phyloP scores from a whole-genome alignment of 2,329 filamentous ascomycete genomes.

The Diplodia mutila region DNA sequence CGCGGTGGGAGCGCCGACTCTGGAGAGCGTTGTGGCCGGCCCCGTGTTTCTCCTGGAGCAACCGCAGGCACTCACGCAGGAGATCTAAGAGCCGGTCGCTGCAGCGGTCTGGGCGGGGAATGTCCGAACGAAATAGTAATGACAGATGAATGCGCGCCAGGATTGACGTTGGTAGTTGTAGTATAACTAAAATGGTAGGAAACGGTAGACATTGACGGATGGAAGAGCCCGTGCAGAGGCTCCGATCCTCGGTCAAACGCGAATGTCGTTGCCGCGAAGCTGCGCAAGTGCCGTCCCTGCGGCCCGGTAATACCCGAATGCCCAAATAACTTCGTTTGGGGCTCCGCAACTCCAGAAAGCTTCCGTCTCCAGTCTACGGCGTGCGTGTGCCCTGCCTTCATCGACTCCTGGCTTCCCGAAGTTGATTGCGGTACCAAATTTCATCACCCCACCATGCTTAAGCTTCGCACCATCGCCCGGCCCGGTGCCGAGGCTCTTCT shows the following conservation, averaged over 20 bases:
- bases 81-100: not conserved
- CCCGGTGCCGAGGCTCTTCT: constrained; percentile 42
- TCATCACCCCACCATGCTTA: constrained; percentile 32
- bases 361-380: constrained; percentile 9
- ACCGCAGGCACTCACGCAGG: constrained; percentile 30
- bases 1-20: constrained; percentile 41
- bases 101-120: not conserved
- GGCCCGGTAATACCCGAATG: constrained; percentile 11
- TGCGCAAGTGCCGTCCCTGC: constrained; percentile 15
- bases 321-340: constrained; percentile 21
- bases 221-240: not conserved
- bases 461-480: constrained; percentile 39
- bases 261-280: constrained; percentile 13
- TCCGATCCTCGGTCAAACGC: not conserved
- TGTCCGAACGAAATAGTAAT: too few relatives aligned
- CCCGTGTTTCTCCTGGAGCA: constrained; percentile 46
- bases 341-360: constrained; percentile 20
- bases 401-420: constrained; percentile 2
- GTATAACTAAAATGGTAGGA: not conserved
- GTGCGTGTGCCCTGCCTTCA: not conserved
- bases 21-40: constrained; percentile 47
- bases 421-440: constrained; percentile 16
- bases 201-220: too few relatives aligned
- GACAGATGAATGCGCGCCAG: too few relatives aligned
- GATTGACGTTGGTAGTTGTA: not conserved